A percentile compares a stretch with the other conserved stretches of the same genome.
Evolutionary conservation across 305 asterid species (phyloP).

Genomic region (Fraxinus paxiana): DNA sequence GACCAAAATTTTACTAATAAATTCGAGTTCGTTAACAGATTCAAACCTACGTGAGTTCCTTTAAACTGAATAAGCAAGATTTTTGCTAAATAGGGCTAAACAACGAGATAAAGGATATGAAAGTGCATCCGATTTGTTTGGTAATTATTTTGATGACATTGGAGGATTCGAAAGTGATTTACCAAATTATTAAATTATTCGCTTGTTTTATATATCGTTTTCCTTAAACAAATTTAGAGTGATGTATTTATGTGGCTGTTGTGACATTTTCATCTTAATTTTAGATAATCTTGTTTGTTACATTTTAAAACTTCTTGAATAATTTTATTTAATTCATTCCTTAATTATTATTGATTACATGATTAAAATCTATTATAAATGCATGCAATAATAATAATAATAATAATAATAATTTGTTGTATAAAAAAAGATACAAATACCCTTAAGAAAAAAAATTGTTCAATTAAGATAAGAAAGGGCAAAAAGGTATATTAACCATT

Average conservation of each 20-base stretch:
- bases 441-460: too few species aligned
- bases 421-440: too few species aligned
- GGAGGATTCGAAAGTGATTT: background rate
- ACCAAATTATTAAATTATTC: too few species aligned
- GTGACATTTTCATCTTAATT: background rate
- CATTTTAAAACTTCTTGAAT: background rate
- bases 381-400: background rate
- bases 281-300: too few species aligned
- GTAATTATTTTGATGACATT: too few species aligned
- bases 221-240: background rate
- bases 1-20: background rate
- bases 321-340: too few species aligned
- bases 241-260: background rate
- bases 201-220: background rate
- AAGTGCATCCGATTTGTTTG: background rate
- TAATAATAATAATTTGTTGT: too few species aligned
- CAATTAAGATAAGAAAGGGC: too few species aligned
- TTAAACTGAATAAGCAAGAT: background rate
- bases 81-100: background rate
- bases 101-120: background rate
- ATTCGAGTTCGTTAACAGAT: background rate
- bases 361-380: background rate
- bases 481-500: too few species aligned
- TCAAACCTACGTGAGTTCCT: too few species aligned
- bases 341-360: too few species aligned